Percentiles rank a stretch among this genome's conserved stretches.
Evolutionary conservation across 1,284 basidiomycete species (phyloP).

Genomic region (Sanghuangporus baumii): DNA sequence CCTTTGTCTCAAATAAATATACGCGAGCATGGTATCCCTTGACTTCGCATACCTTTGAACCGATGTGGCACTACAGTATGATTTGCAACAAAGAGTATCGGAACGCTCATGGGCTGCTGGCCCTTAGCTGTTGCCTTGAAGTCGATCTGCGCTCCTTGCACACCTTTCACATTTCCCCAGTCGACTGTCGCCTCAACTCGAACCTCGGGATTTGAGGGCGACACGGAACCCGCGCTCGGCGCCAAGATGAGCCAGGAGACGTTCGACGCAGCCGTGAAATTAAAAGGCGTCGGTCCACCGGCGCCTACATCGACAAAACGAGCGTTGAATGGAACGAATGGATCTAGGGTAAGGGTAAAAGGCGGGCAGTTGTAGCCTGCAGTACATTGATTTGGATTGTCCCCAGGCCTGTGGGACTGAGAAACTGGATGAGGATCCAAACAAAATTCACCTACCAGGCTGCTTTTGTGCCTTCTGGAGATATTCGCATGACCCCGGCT

Average conservation of each 20-base stretch:
- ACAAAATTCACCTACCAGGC: slow-evolving; percentile 40
- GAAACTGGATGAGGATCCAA: neutral
- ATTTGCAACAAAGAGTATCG: slow-evolving; percentile 10
- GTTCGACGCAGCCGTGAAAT: slow-evolving; percentile 46
- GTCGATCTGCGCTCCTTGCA: slow-evolving; percentile 2
- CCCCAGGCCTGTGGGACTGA: slow-evolving; percentile 47
- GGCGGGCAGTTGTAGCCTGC: slow-evolving; percentile 45
- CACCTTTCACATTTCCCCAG: slow-evolving; percentile 44
- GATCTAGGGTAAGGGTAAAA: slow-evolving; percentile 46
- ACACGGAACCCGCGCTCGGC: slow-evolving; percentile 44
- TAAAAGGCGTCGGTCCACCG: slow-evolving; percentile 54
- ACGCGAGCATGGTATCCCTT: neutral
- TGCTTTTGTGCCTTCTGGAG: slow-evolving; percentile 51
- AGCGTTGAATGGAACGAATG: slow-evolving; percentile 46
- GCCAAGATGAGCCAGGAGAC: slow-evolving; percentile 51
- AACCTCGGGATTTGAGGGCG: slow-evolving; percentile 39
- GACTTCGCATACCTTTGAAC: slow-evolving; percentile 1
- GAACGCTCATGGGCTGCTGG: slow-evolving; percentile 4
- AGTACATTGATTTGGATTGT: slow-evolving; percentile 52
- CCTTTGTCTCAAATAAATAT: slow-evolving; percentile 21
- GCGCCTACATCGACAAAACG: slow-evolving; percentile 57
- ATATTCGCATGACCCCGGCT: slow-evolving; percentile 54
- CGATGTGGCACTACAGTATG: slow-evolving; percentile 5
- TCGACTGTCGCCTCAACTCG: slow-evolving; percentile 55
- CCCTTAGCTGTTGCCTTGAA: slow-evolving; percentile 9